Conservation (phyloP, 345 rosid species). For the Tarenaya hassleriana region DNA sequence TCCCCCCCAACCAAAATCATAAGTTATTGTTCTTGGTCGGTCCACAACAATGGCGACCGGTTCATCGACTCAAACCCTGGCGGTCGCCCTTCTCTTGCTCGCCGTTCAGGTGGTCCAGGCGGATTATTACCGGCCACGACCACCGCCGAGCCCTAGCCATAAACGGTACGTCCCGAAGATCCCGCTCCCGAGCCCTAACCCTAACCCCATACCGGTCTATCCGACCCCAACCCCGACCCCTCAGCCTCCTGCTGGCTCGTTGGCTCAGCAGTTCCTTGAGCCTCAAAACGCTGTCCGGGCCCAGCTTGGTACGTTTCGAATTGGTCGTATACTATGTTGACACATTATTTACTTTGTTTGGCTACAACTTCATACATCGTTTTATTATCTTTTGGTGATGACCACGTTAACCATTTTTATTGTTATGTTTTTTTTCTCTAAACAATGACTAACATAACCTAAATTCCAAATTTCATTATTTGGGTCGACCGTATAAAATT, state of each 20-base stretch:
- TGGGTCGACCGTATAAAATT: not conserved
- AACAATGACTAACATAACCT: too few relatives aligned
- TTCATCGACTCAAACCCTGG: conserved; percentile 16
- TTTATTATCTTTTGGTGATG: too few relatives aligned
- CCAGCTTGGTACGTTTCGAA: conserved; percentile 18
- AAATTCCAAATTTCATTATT: too few relatives aligned
- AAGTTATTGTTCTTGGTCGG: conserved; percentile 11
- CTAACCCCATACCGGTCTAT: conserved; percentile 24
- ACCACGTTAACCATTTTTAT: too few relatives aligned
- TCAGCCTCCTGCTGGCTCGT: conserved; percentile 26
- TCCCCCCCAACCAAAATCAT: conserved; percentile 14
- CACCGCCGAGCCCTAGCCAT: conserved; percentile 8
- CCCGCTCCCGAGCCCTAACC: conserved; percentile 19
- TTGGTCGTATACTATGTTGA: too few relatives aligned
- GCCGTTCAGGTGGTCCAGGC: conserved; percentile 25
- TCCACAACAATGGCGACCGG: conserved; percentile 19
- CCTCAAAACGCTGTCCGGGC: conserved; percentile 62
- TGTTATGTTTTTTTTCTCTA: too few relatives aligned
- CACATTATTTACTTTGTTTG: too few relatives aligned
- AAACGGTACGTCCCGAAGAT: conserved; percentile 12
- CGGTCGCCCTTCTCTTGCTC: conserved; percentile 21
- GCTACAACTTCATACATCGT: too few relatives aligned
- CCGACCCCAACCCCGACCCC: conserved; percentile 17
- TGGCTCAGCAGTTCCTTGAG: conserved; percentile 41
- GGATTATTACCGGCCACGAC: conserved; percentile 20